Percentiles rank a stretch among this genome's conserved stretches.
These are phyloP conservation scores for Rhodamnia argentea DNA, from an alignment of 345 rosid genomes.

Conservation along the genomic window DNA sequence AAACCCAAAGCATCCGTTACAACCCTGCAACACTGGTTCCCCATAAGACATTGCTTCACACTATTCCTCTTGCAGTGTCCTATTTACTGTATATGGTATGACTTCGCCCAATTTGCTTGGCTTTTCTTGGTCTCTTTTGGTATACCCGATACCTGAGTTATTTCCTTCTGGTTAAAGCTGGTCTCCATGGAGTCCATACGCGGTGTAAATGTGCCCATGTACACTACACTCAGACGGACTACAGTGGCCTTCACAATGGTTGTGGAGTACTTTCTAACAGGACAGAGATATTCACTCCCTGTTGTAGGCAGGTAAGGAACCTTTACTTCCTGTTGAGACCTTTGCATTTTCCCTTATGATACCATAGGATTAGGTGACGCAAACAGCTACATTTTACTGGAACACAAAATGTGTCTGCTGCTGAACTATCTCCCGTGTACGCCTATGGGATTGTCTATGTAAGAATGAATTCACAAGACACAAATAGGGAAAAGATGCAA, in stretches of 20 bases:
- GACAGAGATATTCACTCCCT: conserved; percentile 61
- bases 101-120: background rate
- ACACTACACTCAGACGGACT: conserved; percentile 93
- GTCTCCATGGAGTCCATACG: conserved; percentile 89
- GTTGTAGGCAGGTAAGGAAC: conserved; percentile 59
- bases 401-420: background rate
- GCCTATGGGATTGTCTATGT: background rate
- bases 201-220: conserved; percentile 99
- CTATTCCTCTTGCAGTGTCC: conserved; percentile 62
- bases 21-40: conserved; percentile 40
- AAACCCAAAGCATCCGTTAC: conserved; percentile 42
- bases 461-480: background rate
- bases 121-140: background rate
- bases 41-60: conserved; percentile 49
- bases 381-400: background rate
- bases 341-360: background rate
- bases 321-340: background rate
- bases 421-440: background rate
- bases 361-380: background rate
- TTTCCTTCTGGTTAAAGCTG: conserved; percentile 48
- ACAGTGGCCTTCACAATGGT: conserved; percentile 93
- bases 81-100: conserved; percentile 94
- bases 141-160: background rate
- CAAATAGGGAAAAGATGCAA: background rate
- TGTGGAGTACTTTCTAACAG: conserved; percentile 71